Conservation (phyloP, 495 filamentous ascomycete genomes). For the Talaromyces wortmannii region DNA sequence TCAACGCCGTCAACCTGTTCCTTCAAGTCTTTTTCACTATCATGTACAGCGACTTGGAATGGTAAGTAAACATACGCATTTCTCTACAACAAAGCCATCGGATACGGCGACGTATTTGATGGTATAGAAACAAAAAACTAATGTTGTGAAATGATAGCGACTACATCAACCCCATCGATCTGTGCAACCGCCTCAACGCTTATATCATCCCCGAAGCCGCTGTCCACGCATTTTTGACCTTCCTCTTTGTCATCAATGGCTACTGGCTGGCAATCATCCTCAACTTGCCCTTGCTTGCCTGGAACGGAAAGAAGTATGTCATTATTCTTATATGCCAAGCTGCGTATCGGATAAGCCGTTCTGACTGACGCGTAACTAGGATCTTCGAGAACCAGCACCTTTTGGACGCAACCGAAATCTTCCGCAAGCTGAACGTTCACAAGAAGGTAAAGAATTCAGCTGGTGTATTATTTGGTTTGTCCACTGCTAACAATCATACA, state of each 20-base stretch:
- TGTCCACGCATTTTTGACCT: constrained; percentile 90
- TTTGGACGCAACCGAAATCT: constrained; percentile 97
- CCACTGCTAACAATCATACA: constrained; percentile 24
- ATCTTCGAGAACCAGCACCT: constrained; percentile 96
- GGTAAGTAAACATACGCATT: constrained; percentile 47
- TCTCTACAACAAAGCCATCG: background rate
- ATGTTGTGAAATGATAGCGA: constrained; percentile 52
- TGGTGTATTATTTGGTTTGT: constrained; percentile 1
- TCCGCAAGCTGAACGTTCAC: constrained; percentile 97
- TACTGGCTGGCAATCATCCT: constrained; percentile 94
- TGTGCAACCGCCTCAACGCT: constrained; percentile 99
- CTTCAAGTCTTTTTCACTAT: constrained; percentile 99
- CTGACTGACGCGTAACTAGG: constrained; percentile 41
- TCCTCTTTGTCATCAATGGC: constrained; percentile 94
- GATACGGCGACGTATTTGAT: background rate
- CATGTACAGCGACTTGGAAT: constrained; percentile 99
- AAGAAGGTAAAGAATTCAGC: too few relatives aligned
- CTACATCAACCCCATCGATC: constrained; percentile 99
- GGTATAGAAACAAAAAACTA: background rate
- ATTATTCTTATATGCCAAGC: background rate
- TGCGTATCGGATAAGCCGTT: constrained; percentile 5
- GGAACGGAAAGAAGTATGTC: constrained; percentile 93
- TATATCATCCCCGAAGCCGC: constrained; percentile 99
- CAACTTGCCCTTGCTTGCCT: constrained; percentile 86
- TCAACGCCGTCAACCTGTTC: constrained; percentile 99